Evolutionary conservation across 768 basidiomycete genomes (phyloP).

Genomic region (Thelephora aurantiotincta): DNA sequence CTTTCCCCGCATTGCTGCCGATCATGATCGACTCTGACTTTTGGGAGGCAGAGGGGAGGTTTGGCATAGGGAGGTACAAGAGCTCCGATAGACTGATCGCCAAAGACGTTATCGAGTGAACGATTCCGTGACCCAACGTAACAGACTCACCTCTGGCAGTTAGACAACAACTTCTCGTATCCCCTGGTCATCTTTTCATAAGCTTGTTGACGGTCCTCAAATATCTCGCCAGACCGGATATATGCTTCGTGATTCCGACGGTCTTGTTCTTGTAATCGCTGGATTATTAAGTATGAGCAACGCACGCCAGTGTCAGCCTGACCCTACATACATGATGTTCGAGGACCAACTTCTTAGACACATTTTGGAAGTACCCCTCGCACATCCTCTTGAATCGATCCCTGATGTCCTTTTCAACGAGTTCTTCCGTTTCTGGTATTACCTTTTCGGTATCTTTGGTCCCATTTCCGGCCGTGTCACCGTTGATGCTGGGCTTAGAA

Average conservation of each 20-base stretch:
- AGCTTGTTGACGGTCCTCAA: slow-evolving; percentile 95
- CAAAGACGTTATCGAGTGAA: slow-evolving; percentile 6
- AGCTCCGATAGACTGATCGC: slow-evolving; percentile 69
- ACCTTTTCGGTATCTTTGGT: slow-evolving; percentile 7
- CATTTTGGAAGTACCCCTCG: slow-evolving; percentile 83
- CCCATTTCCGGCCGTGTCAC: slow-evolving; percentile 38
- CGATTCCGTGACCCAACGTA: not conserved
- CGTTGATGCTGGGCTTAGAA: slow-evolving; percentile 37
- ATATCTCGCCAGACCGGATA: slow-evolving; percentile 97
- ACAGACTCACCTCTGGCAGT: slow-evolving; percentile 65
- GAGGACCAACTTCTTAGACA: slow-evolving; percentile 81
- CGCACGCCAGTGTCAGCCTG: not conserved
- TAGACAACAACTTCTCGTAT: slow-evolving; percentile 83
- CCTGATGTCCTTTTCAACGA: slow-evolving; percentile 76
- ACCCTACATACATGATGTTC: slow-evolving; percentile 64
- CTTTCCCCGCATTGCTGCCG: slow-evolving; percentile 27
- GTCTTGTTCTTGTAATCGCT: slow-evolving; percentile 96
- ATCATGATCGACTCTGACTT: slow-evolving; percentile 76
- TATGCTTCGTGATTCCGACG: slow-evolving; percentile 97
- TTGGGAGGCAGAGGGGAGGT: slow-evolving; percentile 70
- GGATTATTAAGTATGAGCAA: slow-evolving; percentile 2
- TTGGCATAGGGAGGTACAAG: slow-evolving; percentile 69
- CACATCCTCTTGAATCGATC: slow-evolving; percentile 89
- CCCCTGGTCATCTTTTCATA: slow-evolving; percentile 98
- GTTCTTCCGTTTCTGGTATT: slow-evolving; percentile 42